Percentiles rank a stretch among this genome's conserved stretches.
Evolutionary conservation across 2,329 filamentous ascomycete genomes (phyloP).

Genomic region (Lecanosticta acicola): DNA sequence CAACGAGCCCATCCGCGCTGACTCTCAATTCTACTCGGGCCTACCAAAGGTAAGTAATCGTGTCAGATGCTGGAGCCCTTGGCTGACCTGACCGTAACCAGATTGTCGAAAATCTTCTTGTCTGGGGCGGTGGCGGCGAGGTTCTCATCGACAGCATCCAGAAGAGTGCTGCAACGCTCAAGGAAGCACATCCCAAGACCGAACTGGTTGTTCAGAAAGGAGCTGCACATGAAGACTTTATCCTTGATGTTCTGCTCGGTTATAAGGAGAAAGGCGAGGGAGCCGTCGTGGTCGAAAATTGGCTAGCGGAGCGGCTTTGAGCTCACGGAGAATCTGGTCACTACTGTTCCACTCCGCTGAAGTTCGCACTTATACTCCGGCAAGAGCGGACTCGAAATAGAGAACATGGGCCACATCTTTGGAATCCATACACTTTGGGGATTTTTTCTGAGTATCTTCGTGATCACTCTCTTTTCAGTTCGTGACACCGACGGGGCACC

Average conservation of each 20-base stretch:
- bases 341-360: no score
- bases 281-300: conserved; percentile 34
- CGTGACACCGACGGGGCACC: no score
- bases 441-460: no score
- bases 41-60: conserved; percentile 22
- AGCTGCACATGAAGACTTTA: conserved; percentile 40
- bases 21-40: conserved; percentile 49
- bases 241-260: conserved; percentile 37
- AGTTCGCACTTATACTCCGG: no score
- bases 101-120: conserved; percentile 42
- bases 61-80: neutral
- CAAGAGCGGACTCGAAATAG: no score
- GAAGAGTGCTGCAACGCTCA: conserved; percentile 46
- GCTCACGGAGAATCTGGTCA: neutral
- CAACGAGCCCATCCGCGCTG: conserved; percentile 48
- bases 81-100: conserved; percentile 28
- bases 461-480: no score
- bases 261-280: conserved; percentile 35
- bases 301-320: conserved; percentile 35
- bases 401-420: no score
- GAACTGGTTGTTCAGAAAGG: conserved; percentile 34
- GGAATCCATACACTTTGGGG: no score
- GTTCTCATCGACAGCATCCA: conserved; percentile 53
- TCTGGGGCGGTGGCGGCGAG: conserved; percentile 53
- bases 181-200: conserved; percentile 35